Evolutionary conservation across 2,329 filamentous ascomycete species (phyloP).

Genomic region (Fusarium brevicatenulatum): DNA sequence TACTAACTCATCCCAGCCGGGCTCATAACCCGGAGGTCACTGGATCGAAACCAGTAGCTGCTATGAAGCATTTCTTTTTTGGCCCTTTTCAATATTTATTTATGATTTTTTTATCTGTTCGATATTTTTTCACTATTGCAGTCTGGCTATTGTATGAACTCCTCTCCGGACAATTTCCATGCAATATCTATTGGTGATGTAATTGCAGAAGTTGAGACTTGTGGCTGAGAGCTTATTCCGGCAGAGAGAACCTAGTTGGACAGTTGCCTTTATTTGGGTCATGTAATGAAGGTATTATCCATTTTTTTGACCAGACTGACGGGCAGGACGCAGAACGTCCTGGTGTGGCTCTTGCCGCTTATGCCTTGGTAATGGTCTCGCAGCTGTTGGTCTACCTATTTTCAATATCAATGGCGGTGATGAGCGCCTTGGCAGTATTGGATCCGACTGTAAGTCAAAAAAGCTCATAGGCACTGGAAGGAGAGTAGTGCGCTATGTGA

Average conservation of each 20-base stretch:
- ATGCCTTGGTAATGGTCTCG: not conserved
- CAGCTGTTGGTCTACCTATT: not conserved
- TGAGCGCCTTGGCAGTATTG: not conserved
- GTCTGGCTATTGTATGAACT: no score
- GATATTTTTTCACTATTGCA: not conserved
- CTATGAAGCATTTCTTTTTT: conserved; percentile 11
- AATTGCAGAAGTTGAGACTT: no score
- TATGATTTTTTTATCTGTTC: accelerated
- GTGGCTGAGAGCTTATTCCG: no score
- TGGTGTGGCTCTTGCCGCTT: accelerated
- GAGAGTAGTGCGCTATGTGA: no score
- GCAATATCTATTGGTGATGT: no score
- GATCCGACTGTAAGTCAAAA: not conserved
- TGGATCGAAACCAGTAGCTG: conserved; percentile 36
- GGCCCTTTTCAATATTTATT: not conserved
- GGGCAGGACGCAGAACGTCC: accelerated
- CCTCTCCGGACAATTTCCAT: no score
- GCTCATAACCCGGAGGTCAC: conserved; percentile 40
- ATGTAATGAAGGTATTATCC: accelerated
- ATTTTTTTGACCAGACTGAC: accelerated
- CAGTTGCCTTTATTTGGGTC: no score
- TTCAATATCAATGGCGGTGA: accelerated
- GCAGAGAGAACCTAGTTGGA: no score
- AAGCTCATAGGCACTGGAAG: no score
- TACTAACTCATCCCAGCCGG: conserved; percentile 28